Base-by-base conservation (phyloP, 2,329 filamentous ascomycete species). In the Chaetoscypha palmicola region DNA sequence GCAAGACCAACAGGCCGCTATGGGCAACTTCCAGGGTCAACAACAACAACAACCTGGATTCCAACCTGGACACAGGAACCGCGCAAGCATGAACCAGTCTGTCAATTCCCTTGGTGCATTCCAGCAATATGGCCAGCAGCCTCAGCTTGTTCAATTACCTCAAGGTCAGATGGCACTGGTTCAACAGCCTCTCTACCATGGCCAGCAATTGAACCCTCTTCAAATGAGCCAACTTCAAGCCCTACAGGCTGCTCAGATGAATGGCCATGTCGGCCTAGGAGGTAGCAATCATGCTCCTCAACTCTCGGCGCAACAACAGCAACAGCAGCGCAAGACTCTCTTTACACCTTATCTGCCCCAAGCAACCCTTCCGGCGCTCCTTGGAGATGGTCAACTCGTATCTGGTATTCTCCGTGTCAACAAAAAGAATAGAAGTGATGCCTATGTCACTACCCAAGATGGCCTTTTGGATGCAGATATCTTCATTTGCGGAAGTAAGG, bases 391-490 rank as follows among this genome's bases (percentile, higher is more conserved):
- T 14, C 89, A 95, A 66, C 82, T 98, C 46, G 92, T 98, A 43
- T 91, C 91, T 49, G 92, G 92, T 70, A 89, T 96, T 56, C 83
- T 98, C 41, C 86, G 92, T 48, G 92, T 98, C 54, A 98, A 98
- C 78, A 98, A 97, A 74, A 98, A 98, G 76, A 98, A 98, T 68
- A 84, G 92, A 52, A 97, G 91, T 58, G 92, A 98, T 66, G 92
- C 92, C 21, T 98, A 98, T 60, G 92, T 98, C 43, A 92, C 92
- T 9, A 95, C 89, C 10, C 81, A 85, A 49, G 92, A 98, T 62
- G 80, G 80, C 36, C 70, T 84, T 48, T 76, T 98, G 37, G 92
- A 97, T 66, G 91, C 92, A 33, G 92, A 98, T 63, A 98, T 98
- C 62, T 98, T 98, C 68, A 98, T 98, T 60, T 98, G 92, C 64